phyloP scores from a whole-genome alignment of 2,329 filamentous ascomycete genomes.

The Fusarium sp. region DNA sequence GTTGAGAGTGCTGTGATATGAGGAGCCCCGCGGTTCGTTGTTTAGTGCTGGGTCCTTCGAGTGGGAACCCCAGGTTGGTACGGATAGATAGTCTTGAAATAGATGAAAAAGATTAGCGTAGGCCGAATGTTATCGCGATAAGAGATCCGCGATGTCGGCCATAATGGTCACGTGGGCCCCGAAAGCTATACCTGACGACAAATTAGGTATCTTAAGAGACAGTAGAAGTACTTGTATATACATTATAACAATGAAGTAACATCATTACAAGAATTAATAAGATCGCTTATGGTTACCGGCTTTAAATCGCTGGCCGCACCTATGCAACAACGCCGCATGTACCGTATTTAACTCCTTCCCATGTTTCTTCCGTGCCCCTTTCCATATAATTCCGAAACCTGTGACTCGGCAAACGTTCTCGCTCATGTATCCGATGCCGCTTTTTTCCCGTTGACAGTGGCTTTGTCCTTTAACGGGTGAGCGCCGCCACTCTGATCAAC shows the following conservation, averaged over 20 bases:
- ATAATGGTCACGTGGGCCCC: conserved; percentile 31
- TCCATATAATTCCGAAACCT: conserved; percentile 1
- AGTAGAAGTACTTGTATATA: no score
- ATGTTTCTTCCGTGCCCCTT: conserved; percentile 2
- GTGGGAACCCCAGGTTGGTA: neutral
- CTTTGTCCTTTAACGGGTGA: conserved; percentile 49
- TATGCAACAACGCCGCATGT: conserved; percentile 31
- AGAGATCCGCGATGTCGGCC: conserved; percentile 25
- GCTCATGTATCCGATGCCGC: conserved; percentile 3
- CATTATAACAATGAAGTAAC: neutral
- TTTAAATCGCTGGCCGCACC: neutral
- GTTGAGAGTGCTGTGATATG: conserved; percentile 32
- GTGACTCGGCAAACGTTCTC: conserved; percentile 1
- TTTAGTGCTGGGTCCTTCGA: conserved; percentile 24
- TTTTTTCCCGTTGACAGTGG: conserved; percentile 43
- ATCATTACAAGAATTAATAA: neutral
- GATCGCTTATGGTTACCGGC: conserved; percentile 1
- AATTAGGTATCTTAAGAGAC: neutral
- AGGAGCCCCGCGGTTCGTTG: conserved; percentile 23
- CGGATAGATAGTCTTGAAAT: neutral
- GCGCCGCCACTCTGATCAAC: conserved; percentile 66
- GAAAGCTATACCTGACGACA: neutral
- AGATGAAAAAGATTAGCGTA: conserved; percentile 39
- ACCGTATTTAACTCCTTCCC: conserved; percentile 7
- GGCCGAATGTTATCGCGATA: conserved; percentile 42